Evolutionary conservation across 257 asterid genomes (phyloP), one percentile per base, ranked within the genome.

Genomic region (Perilla frutescens): DNA sequence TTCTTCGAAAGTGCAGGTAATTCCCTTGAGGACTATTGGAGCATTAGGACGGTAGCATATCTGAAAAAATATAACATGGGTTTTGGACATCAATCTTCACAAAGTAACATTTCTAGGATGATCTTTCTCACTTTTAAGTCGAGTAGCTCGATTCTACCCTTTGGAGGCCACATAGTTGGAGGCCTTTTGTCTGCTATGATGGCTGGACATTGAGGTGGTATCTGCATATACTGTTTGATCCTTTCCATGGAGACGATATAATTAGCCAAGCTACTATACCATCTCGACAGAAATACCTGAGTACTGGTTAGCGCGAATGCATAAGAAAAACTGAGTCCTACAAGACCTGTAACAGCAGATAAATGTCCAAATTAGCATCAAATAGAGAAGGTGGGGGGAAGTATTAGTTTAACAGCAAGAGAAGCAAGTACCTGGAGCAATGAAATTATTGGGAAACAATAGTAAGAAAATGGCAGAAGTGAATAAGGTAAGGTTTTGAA

Each of bases 241-340:
- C 97, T 81, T 71, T 91, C 96, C 11, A 88, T 88, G 0, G 97
- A 91, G 64, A 91, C 79, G 15, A 88, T 85, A 63, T 76, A 87
- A 59, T 90, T 88, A 54, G 83, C 83, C 62, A 91, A 85, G 65
- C 70, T 83, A 67, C 92, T 82, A 49, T 87, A 89, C 92, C 94
- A 89, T 76, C 91, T 77, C 5, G 85, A 54, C 6, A 86, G 56
- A 71, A 83, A 89, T 40, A 89, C 92, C 66, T 89, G 97, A 12
- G 90, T 76, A 44, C 60, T 67, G 12, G 89, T 78, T 37, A 91
- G 79, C 9, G 87, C 76, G 72, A 91, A 81, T n/a, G 92, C 96
- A 73, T 89, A 91, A 0, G 96, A 91, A 72, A 91, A 87, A 40
- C 92, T 87, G 12, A 91, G 91, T 41, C 97, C 97, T 47, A 91